Evolutionary conservation across 2,329 filamentous ascomycete species (phyloP), one percentile per base, ranked within the genome.

Genomic region (Aspergillus ibericus): DNA sequence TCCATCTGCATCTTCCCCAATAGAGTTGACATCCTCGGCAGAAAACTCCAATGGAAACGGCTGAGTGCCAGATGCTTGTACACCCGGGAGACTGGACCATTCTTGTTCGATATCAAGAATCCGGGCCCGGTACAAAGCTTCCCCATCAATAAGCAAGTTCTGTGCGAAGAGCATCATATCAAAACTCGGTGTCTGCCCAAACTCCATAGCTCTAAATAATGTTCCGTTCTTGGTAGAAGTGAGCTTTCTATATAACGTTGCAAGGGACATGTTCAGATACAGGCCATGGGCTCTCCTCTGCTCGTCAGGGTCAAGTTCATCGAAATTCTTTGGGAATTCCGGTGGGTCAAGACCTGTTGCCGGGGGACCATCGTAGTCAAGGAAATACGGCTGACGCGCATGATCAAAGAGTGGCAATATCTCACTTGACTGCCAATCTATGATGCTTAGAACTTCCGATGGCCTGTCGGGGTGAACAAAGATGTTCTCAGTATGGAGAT

Each of bases 401-500:
- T 76, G 72, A 25, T 72, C 62, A 36, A 73, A 77, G 1, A 78
- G 68, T 10, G 77, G 76, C 3, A 70, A 62, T 47, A 69, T 13
- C 58, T 65, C 59, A 13, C 48, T 62, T 73, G 66, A 66, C 51
- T 70, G 65, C 66, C 64, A 71, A 46, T 70, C 69, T 18, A 70
- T 66, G 22, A 70, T 66, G 34, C 63, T 55, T 7, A 66, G 44
- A 1, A 70, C 56, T 20, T 69, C 55, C 1, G 59, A 46, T 29
- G 63, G 65, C n/a, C 46, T 56, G 12, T 59, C 42, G 3, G 65
- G 65, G 42, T 70, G 27, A 1, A 69, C 65, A 50, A 67, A 69
- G 18, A 70, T 63, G 52, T 69, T 79, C 8, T 69, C 74, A 16
- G 56, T 55, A 51, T 79, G 76, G 18, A 79, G 63, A 51, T 80